Percentiles rank a stretch among this genome's conserved stretches.
These are phyloP conservation scores for Clausena lansium DNA, from an alignment of 345 rosid genomes.

Conservation along the genomic window DNA sequence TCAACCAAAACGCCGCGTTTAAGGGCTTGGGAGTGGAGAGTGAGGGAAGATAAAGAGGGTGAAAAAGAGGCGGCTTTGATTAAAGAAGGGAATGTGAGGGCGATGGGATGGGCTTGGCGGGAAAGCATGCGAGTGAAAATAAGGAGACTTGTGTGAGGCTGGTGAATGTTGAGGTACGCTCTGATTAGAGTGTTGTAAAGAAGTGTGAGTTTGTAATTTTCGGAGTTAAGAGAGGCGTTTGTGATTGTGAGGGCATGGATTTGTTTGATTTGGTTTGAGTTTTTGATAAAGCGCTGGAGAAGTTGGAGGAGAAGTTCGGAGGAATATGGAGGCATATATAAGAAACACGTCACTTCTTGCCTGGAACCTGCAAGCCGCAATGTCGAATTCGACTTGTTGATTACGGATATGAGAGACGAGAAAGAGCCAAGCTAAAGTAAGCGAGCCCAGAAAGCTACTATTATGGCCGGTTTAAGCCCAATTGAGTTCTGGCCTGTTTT, in stretches of 20 bases:
- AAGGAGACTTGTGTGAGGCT: constrained; percentile 30
- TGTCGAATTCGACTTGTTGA: no score
- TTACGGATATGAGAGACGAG: no score
- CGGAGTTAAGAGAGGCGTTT: constrained; percentile 23
- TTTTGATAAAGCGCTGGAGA: constrained; percentile 48
- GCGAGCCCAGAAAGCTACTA: no score
- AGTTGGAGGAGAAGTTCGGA: constrained; percentile 43
- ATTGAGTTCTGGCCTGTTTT: no score
- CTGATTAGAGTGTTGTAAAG: constrained; percentile 61
- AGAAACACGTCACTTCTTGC: not conserved
- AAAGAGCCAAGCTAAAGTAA: no score
- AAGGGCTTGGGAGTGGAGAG: constrained; percentile 54
- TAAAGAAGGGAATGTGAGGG: constrained; percentile 70
- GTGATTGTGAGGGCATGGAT: constrained; percentile 49
- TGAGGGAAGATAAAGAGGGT: constrained; percentile 17
- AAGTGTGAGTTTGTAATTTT: constrained; percentile 35
- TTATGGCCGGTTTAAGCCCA: no score
- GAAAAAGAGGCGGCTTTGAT: constrained; percentile 48
- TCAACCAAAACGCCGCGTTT: constrained; percentile 50
- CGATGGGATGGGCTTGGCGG: constrained; percentile 40
- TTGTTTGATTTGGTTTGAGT: constrained; percentile 45
- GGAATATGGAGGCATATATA: constrained; percentile 6
- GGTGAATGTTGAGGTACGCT: constrained; percentile 50
- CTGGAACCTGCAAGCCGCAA: no score
- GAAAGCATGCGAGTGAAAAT: constrained; percentile 64